A percentile compares a stretch with the other conserved stretches of the same genome.
phyloP scores from a whole-genome alignment of 1,284 basidiomycete species.

The Amylostereum chailletii region DNA sequence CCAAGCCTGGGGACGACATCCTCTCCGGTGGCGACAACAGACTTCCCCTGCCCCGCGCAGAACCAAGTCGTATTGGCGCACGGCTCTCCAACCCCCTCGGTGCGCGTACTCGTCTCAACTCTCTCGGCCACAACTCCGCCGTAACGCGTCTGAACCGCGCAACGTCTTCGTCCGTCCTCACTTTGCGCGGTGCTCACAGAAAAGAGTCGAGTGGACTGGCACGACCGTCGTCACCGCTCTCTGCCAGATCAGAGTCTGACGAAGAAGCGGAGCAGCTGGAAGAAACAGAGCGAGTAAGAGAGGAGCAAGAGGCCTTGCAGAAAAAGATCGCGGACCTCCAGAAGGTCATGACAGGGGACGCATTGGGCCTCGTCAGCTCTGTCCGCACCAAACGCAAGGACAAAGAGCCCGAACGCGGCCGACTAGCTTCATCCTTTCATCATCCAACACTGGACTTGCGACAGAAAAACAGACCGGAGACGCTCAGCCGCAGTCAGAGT shows the following conservation, averaged over 20 bases:
- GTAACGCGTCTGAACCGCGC: constrained; percentile 36
- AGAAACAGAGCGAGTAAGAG: constrained; percentile 52
- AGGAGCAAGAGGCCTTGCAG: constrained; percentile 58
- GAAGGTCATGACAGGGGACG: constrained; percentile 61
- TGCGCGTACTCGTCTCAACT: constrained; percentile 61
- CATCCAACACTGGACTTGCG: constrained; percentile 15
- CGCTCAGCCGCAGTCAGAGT: constrained; percentile 43
- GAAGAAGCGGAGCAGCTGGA: constrained; percentile 52
- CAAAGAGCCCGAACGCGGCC: constrained; percentile 36
- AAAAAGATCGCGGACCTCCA: constrained; percentile 59
- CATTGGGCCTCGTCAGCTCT: constrained; percentile 59
- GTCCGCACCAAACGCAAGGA: constrained; percentile 21
- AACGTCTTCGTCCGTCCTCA: constrained; percentile 59
- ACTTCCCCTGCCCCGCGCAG: too few relatives aligned
- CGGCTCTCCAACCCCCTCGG: constrained; percentile 34
- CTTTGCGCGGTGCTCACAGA: constrained; percentile 42
- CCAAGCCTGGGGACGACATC: too few relatives aligned
- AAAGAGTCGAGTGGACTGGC: constrained; percentile 4
- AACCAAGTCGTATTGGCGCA: not conserved
- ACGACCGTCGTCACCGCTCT: constrained; percentile 27
- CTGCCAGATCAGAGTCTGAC: constrained; percentile 43
- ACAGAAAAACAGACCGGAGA: not conserved
- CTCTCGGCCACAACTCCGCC: constrained; percentile 42
- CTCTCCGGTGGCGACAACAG: too few relatives aligned
- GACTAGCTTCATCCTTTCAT: constrained; percentile 29